phyloP scores from a whole-genome alignment of 257 asterid genomes.

The Solanum pimpinellifolium region DNA sequence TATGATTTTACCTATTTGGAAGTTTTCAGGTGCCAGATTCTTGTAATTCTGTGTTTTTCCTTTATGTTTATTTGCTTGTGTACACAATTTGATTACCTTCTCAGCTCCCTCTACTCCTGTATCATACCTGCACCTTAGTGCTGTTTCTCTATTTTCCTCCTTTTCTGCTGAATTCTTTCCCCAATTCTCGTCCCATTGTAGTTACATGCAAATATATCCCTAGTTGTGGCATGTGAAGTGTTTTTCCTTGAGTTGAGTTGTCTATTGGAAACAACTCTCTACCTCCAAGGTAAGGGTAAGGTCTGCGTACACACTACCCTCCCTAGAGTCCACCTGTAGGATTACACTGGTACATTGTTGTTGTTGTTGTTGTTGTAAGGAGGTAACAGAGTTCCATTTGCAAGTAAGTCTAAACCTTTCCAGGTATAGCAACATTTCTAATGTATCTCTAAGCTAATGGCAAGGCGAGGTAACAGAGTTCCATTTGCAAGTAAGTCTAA shows the following conservation, averaged over 20 bases:
- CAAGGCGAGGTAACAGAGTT: background rate
- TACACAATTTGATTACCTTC: background rate
- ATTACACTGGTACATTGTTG: background rate
- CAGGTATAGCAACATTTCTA: background rate
- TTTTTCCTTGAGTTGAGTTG: background rate
- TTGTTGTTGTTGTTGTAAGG: background rate
- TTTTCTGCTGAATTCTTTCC: background rate
- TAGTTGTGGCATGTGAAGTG: background rate
- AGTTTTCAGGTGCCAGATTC: background rate
- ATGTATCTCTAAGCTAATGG: background rate
- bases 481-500: background rate
- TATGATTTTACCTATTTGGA: conserved; percentile 8
- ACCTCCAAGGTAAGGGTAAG: background rate
- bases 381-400: background rate
- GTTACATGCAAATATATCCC: background rate
- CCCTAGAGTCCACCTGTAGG: background rate
- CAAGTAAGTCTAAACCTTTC: background rate
- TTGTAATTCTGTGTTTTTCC: background rate
- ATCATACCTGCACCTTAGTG: too few species aligned
- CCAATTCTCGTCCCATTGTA: background rate
- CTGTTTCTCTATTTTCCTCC: background rate
- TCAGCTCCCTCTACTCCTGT: background rate
- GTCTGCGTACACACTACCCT: background rate
- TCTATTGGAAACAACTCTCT: background rate
- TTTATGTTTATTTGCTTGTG: background rate